These are phyloP conservation scores for Pyrus betulifolia DNA, from an alignment of 306 rosid species.

Conservation along the genomic window DNA sequence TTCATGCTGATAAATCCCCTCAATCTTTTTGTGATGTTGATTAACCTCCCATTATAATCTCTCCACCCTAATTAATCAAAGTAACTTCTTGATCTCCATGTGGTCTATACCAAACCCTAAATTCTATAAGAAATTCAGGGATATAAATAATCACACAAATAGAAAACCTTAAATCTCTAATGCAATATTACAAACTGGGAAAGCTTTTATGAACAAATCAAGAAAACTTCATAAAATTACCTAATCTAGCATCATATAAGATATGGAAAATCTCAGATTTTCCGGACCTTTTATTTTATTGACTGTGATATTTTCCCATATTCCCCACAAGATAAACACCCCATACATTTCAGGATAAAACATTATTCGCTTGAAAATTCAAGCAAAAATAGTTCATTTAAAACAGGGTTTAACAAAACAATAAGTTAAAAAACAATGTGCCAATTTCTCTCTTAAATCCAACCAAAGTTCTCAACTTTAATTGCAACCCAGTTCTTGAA, in stretches of 20 bases:
- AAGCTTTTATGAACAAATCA: background rate
- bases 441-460: background rate
- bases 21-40: background rate
- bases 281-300: background rate
- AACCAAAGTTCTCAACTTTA: background rate
- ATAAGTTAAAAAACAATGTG: background rate
- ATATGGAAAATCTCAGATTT: background rate
- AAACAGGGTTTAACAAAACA: background rate
- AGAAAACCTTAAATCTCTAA: background rate
- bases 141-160: background rate
- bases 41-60: background rate
- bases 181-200: background rate
- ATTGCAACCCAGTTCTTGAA: background rate
- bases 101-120: background rate
- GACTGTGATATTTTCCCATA: background rate
- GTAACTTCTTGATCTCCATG: background rate
- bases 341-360: background rate
- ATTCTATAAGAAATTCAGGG: background rate
- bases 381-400: constrained; percentile 9
- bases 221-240: background rate
- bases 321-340: background rate
- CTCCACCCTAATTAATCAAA: background rate
- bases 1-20: background rate
- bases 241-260: background rate
- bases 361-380: background rate